Conservation (phyloP, 345 rosid genomes). For the rapeseed (Brassica napus) region Da-Ae NC_063443.1:6937501-6938000, state of each 20-base stretch:
- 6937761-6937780: slow-evolving; percentile 3
- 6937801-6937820: not conserved
- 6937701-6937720: slow-evolving; percentile 20
- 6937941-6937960: too few relatives aligned
- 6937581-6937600: slow-evolving; percentile 22
- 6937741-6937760: slow-evolving; percentile 33
- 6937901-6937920: too few relatives aligned
- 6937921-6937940: too few relatives aligned
- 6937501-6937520: slow-evolving; percentile 40
- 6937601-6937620: slow-evolving; percentile 47
- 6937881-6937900: too few relatives aligned
- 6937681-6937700: slow-evolving; percentile 15
- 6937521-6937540: slow-evolving; percentile 32
- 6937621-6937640: slow-evolving; percentile 46
- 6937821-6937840: too few relatives aligned
- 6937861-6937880: too few relatives aligned
- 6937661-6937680: not conserved
- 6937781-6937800: slow-evolving; percentile 7
- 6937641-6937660: slow-evolving; percentile 57
- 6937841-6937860: too few relatives aligned
- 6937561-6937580: slow-evolving; percentile 44
- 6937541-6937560: slow-evolving; percentile 48
- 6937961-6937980: too few relatives aligned
- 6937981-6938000: too few relatives aligned
- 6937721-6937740: not conserved